phyloP scores from a whole-genome alignment of 495 filamentous ascomycete species.

The Aspergillus incahuasiensis region DNA sequence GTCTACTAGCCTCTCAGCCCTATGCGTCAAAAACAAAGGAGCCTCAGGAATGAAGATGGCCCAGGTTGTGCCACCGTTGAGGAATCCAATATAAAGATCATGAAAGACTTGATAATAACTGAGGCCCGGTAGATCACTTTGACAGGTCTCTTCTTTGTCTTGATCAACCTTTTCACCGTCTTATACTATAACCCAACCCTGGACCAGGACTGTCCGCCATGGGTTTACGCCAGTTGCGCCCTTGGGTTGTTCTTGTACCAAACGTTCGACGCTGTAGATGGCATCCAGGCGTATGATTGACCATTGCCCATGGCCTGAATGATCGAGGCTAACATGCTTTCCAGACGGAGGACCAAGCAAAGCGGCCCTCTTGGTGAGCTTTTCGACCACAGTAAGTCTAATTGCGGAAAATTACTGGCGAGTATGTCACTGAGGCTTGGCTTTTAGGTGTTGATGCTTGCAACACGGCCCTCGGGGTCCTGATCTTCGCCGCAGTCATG shows the following conservation, averaged over 20 bases:
- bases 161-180: conserved; percentile 86
- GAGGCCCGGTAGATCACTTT: conserved; percentile 65
- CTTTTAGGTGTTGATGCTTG: conserved; percentile 76
- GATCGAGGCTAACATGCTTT: conserved; percentile 22
- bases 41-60: background rate
- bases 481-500: conserved; percentile 86
- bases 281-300: conserved; percentile 73
- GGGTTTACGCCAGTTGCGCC: conserved; percentile 93
- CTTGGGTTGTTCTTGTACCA: conserved; percentile 91
- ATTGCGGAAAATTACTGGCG: background rate
- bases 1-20: conserved; percentile 20
- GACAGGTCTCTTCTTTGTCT: conserved; percentile 84
- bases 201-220: conserved; percentile 86
- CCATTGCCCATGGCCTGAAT: background rate
- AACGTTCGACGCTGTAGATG: conserved; percentile 97
- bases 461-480: conserved; percentile 89
- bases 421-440: background rate
- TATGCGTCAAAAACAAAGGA: background rate
- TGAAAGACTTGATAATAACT: conserved; percentile 7
- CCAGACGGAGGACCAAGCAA: conserved; percentile 78
- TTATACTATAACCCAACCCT: conserved; percentile 95
- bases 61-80: background rate
- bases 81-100: background rate
- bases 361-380: conserved; percentile 92
- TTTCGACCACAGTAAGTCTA: conserved; percentile 80